Percentiles rank a stretch among this genome's conserved stretches.
phyloP scores from a whole-genome alignment of 2,329 filamentous ascomycete genomes.

The Apiospora rasikravindrae region DNA sequence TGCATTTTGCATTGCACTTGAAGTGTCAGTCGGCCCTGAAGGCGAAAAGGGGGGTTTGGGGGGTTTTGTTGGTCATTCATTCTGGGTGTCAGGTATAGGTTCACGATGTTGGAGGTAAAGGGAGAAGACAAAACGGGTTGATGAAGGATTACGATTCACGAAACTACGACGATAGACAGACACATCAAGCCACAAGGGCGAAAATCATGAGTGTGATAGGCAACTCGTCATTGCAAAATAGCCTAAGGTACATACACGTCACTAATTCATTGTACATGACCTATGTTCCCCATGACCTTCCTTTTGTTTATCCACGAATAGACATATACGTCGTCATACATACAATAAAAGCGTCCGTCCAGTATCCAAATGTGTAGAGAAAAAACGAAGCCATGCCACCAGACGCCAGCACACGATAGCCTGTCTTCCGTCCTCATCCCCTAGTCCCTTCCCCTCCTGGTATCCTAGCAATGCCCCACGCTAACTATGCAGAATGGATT shows the following conservation, averaged over 20 bases:
- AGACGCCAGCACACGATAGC: conserved; percentile 4
- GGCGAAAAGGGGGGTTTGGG: background rate
- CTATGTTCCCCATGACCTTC: background rate
- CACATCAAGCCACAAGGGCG: background rate
- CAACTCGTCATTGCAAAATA: background rate
- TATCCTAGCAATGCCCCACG: background rate
- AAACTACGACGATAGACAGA: background rate
- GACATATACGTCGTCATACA: background rate
- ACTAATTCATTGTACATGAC: background rate
- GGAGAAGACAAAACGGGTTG: background rate
- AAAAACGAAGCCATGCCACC: background rate
- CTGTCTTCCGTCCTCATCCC: background rate
- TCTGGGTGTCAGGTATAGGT: background rate
- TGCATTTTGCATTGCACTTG: background rate
- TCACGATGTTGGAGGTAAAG: background rate
- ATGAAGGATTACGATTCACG: conserved; percentile 6
- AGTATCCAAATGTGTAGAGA: background rate
- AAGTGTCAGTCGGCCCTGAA: background rate
- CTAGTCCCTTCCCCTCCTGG: background rate
- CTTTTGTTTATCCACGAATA: background rate
- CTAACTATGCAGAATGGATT: background rate
- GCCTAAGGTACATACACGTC: background rate
- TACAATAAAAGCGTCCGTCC: background rate
- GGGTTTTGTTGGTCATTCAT: background rate
- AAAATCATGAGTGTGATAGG: background rate